Evolutionary conservation across 495 filamentous ascomycete species (phyloP).

Genomic region (Jackrogersella multiformis): DNA sequence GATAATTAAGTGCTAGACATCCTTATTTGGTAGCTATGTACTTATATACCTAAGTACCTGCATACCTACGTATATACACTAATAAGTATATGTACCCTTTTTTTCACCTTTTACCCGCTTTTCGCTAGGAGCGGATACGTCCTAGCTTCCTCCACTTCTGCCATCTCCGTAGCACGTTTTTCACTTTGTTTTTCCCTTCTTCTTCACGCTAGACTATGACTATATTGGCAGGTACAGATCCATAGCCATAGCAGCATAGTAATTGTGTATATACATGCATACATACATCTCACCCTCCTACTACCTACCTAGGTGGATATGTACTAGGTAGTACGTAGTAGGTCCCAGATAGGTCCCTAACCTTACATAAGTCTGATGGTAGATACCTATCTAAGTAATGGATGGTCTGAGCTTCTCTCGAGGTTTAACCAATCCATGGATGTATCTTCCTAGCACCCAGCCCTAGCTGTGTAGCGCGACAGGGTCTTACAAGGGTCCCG

Average conservation of each 20-base stretch:
- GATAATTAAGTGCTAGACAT: slow-evolving; percentile 1
- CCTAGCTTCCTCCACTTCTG: not conserved
- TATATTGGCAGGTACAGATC: not conserved
- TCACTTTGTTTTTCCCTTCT: not conserved
- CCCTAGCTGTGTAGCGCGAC: slow-evolving; percentile 36
- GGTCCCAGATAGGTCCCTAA: not conserved
- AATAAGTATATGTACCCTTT: too few relatives aligned
- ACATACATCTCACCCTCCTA: too few relatives aligned
- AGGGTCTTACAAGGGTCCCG: slow-evolving; percentile 18
- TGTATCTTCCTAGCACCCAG: slow-evolving; percentile 22
- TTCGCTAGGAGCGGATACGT: slow-evolving; percentile 8
- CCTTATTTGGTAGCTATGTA: too few relatives aligned
- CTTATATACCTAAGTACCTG: too few relatives aligned
- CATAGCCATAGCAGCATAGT: too few relatives aligned
- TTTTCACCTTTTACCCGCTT: too few relatives aligned
- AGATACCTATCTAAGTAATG: too few relatives aligned
- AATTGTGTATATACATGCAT: too few relatives aligned
- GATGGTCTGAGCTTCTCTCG: slow-evolving; percentile 5
- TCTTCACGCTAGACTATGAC: not conserved
- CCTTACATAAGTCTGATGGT: slow-evolving; percentile 35
- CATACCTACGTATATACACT: too few relatives aligned
- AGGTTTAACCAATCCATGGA: slow-evolving; percentile 4
- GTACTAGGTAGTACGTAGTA: too few relatives aligned
- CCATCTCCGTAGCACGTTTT: slow-evolving; percentile 7
- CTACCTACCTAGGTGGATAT: too few relatives aligned